Evolutionary conservation across 768 basidiomycete species (phyloP).

Genomic region (Hirschioporus abietinus): DNA sequence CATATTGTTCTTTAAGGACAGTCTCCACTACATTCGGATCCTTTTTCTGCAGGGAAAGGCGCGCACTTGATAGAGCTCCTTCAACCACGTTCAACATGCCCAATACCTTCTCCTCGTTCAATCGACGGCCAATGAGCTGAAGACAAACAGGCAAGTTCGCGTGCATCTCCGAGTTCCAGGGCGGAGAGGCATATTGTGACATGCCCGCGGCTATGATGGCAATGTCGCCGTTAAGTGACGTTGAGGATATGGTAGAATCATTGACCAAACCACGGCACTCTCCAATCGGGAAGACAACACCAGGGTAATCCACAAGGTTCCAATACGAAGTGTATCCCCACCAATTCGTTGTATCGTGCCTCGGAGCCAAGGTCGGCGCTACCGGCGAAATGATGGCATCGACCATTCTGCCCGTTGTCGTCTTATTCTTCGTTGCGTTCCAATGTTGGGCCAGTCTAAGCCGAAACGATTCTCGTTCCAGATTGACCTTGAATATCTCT

Average conservation of each 20-base stretch:
- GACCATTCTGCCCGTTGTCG: conserved; percentile 66
- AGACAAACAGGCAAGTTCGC: conserved; percentile 57
- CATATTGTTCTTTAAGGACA: not conserved
- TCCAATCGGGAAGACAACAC: conserved; percentile 27
- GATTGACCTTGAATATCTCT: not conserved
- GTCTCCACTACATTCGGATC: not conserved
- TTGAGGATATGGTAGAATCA: not conserved
- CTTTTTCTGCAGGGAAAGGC: not conserved
- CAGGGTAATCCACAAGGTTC: conserved; percentile 65
- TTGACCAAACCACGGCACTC: not conserved
- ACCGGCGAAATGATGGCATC: conserved; percentile 70
- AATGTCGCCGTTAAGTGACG: not conserved
- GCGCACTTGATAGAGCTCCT: conserved; percentile 24
- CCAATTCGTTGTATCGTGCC: conserved; percentile 46
- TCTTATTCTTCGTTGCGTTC: conserved; percentile 44
- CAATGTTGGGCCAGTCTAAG: conserved; percentile 35
- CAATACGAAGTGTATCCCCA: conserved; percentile 50
- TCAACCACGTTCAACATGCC: conserved; percentile 64
- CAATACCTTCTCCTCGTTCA: conserved; percentile 74
- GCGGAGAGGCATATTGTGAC: not conserved
- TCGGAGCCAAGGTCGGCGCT: conserved; percentile 55
- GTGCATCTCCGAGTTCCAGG: conserved; percentile 43
- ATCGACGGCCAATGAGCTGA: conserved; percentile 62
- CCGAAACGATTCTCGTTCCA: not conserved
- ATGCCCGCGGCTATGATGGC: not conserved